These are phyloP conservation scores for Trifolium subterraneum DNA, from an alignment of 306 rosid genomes.

Conservation along the genomic window DNA sequence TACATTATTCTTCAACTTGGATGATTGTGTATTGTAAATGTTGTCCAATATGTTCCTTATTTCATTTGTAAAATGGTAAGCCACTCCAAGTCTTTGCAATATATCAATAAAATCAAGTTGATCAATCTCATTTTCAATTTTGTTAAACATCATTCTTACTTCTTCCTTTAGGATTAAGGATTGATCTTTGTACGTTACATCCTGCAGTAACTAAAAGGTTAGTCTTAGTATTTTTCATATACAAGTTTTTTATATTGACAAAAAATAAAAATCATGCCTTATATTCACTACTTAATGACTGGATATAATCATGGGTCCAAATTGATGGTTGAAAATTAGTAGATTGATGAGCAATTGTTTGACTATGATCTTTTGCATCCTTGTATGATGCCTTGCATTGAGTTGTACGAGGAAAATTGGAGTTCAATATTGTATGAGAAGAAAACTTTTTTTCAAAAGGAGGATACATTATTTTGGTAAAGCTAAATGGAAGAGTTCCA, in stretches of 20 bases:
- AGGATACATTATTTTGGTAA: no score
- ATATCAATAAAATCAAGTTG: slow-evolving; percentile 15
- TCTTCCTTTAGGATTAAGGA: slow-evolving; percentile 2
- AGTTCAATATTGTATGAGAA: neutral
- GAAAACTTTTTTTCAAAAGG: neutral
- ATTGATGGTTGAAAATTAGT: neutral
- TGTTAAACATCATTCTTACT: neutral
- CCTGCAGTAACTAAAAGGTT: no score
- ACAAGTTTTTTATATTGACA: no score
- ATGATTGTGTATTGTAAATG: neutral
- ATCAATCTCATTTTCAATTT: neutral
- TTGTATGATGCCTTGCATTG: neutral
- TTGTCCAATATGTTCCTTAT: slow-evolving; percentile 5
- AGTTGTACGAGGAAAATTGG: neutral
- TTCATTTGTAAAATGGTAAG: slow-evolving; percentile 7
- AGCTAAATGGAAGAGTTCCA: neutral
- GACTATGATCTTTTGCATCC: neutral
- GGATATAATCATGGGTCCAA: slow-evolving; percentile 5
- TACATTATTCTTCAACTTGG: neutral
- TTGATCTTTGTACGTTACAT: no score
- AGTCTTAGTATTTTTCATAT: no score
- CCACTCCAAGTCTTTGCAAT: slow-evolving; percentile 11
- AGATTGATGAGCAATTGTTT: neutral
- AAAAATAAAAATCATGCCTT: slow-evolving; percentile 5
- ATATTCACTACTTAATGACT: slow-evolving; percentile 1